Evolutionary conservation across 1,139 yeast species (phyloP).

Genomic region (Taphrina communis): DNA sequence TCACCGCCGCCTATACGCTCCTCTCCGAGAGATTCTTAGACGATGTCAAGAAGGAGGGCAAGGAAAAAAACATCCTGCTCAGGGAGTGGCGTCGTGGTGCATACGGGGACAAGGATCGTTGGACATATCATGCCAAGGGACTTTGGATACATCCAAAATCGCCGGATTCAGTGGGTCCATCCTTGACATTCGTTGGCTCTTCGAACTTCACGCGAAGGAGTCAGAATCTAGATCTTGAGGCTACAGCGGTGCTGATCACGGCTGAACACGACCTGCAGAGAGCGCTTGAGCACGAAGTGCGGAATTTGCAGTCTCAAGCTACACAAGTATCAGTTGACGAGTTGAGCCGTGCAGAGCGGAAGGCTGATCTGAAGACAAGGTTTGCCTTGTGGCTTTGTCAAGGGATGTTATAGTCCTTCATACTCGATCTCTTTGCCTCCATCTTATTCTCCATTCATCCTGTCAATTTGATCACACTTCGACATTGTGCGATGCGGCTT

Average conservation of each 20-base stretch:
- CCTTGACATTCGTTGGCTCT: constrained; percentile 34
- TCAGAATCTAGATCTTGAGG: constrained; percentile 83
- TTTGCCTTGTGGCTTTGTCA: constrained; percentile 37
- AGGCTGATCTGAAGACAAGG: constrained; percentile 38
- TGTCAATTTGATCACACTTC: too few relatives aligned
- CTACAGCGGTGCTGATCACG: constrained; percentile 80
- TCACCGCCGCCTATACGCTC: constrained; percentile 87
- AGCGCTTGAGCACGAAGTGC: constrained; percentile 67
- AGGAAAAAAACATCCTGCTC: constrained; percentile 60
- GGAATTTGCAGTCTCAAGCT: constrained; percentile 58
- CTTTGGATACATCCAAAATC: constrained; percentile 66
- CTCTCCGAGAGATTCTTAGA: constrained; percentile 73
- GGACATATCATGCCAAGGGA: constrained; percentile 99
- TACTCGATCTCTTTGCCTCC: too few relatives aligned
- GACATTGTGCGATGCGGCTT: too few relatives aligned
- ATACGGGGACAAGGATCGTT: constrained; percentile 80
- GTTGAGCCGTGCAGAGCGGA: constrained; percentile 34
- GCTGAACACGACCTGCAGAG: constrained; percentile 64
- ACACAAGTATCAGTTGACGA: constrained; percentile 40
- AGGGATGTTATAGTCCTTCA: constrained; percentile 21
- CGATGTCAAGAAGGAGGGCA: constrained; percentile 57
- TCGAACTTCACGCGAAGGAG: constrained; percentile 70
- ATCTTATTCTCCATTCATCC: too few relatives aligned
- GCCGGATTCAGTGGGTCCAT: constrained; percentile 52
- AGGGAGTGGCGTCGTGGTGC: constrained; percentile 87